Evolutionary conservation across 371 early-diverging fungal genomes (phyloP), one percentile per base, ranked within the genome.

Genomic region (Mucor sp.): DNA sequence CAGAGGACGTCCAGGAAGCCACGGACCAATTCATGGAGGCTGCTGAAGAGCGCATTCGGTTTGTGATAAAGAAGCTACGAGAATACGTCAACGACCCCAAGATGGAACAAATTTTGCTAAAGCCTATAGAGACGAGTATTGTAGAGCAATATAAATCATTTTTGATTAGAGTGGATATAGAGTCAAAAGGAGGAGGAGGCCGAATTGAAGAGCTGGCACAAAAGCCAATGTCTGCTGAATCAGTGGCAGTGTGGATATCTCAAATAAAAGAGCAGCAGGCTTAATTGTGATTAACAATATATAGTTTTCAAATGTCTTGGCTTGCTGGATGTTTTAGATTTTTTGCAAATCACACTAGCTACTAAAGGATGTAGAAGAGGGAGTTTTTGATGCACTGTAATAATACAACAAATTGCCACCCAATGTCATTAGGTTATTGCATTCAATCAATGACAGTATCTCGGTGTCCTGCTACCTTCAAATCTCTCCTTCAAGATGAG

Each of bases 21-120:
- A 61, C 62, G 21, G 82, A 84, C 21, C 72, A 73, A 6, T 92
- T 93, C 66, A 85, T 82, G 67, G 86, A 89, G 41, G 68, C 86
- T 4, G 72, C 85, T 9, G 69, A 80, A 19, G 83, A 83, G 37
- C 65, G 86, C 59, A 77, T 94, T 44, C 82, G 72, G 11, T 81
- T 79, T 62, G 81, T 89, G 5, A 81, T 84, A 17, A 64, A 61
- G 33, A 89, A 88, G 63, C 75, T 94, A 69, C 79, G 86, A 25
- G 87, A 87, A 65, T 93, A 93, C 75, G 68, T 94, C 39, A 89
- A 90, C 33, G 93, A 94, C 74, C 68, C 76, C 41, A 89, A 89
- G 70, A 93, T 93, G 56, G 92, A 93, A 73, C 79, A 78, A 33
- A 89, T 92, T 23, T 78, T 94, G 60, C 81, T 92, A 63, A 82